Evolutionary conservation across 208 protist species (phyloP), one percentile per base, ranked within the genome.

Genomic region (Vickermania spadyakhi): DNA sequence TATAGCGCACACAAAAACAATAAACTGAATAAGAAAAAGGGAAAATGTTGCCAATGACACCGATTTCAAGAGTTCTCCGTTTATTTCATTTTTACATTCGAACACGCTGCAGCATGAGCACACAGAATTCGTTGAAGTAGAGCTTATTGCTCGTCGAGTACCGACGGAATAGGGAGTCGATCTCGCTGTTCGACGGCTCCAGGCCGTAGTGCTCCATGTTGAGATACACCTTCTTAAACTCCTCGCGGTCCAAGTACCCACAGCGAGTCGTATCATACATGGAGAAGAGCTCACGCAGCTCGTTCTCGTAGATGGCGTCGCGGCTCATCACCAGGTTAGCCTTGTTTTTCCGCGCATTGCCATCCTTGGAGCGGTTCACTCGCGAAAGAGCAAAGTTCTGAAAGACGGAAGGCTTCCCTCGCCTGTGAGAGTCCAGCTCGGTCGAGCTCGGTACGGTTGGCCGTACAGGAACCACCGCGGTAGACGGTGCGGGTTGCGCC

Each of bases 51-150:
- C n/a, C n/a, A n/a, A n/a, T n/a, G n/a, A n/a, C n/a, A n/a, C n/a
- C n/a, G n/a, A n/a, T n/a, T n/a, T n/a, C n/a, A n/a, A n/a, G n/a
- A n/a, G n/a, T n/a, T n/a, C n/a, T n/a, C n/a, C n/a, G n/a, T n/a
- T n/a, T n/a, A n/a, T n/a, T n/a, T 21, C 41, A 49, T 49, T 11
- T 61, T 73, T 76, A 93, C 80, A 93, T 86, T 28, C 77, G 77
- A 18, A 77, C 78, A 53, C 83, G 82, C 52, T 84, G 79, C n/a
- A 93, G 73, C 86, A 93, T 90, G 21, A 93, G 70, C 27, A 90
- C 63, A 52, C 81, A 93, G 60, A 93, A 93, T 66, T 90, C 81
- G 31, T 93, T 62, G 54, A 85, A 93, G 41, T 56, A 77, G n/a
- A 93, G 66, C 52, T 75, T 77, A 13, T 87, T 57, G 11, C 64